Evolutionary conservation across 2,329 filamentous ascomycete genomes (phyloP), one percentile per base, ranked within the genome.

Genomic region (Aspergillus caelatus): DNA sequence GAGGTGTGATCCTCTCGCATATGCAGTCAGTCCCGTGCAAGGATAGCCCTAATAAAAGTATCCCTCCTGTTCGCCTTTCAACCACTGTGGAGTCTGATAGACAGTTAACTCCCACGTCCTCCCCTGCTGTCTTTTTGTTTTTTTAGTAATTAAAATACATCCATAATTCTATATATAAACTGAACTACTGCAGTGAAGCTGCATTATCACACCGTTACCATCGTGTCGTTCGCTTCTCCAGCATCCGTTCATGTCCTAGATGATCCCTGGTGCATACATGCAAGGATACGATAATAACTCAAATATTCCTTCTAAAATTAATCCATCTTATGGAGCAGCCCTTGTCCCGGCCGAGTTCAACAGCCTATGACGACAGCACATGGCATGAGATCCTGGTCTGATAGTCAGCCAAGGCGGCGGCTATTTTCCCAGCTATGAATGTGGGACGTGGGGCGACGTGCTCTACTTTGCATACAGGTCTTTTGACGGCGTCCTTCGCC

Each of bases 141-240:
- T 11, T 21, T 28, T 14, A 16, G 5, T 19, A 28, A 26, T 14
- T 16, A 48, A 48, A 16, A 28, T 19, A 16, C 45, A n/a, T n/a
- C 16, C 39, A n/a, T 46, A 6, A 12, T 26, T 19, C 46, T 50
- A 50, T 50, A 50, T 50, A 50, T 34, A 54, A 54, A 21, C 30
- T 0, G 11, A 23, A 36, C 57, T 50, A 41, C 45, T 59, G 57
- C 46, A 53, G 19, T 39, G 4, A 14, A 21, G 11, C 46, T 59
- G 46, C 57, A 52, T 59, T 59, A 39, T 59, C 57, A 59, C 57
- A 59, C 57, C 57, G 48, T 48, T 3, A 6, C 34, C 30, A 53
- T 59, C 46, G 26, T 41, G 19, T 5, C 23, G 21, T 52, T 30
- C 41, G 12, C 12, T 12, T 46, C 30, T 14, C n/a, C 26, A 46